Base-by-base conservation (phyloP, 148 eudicot genomes). In the Rhododendron molle region DNA sequence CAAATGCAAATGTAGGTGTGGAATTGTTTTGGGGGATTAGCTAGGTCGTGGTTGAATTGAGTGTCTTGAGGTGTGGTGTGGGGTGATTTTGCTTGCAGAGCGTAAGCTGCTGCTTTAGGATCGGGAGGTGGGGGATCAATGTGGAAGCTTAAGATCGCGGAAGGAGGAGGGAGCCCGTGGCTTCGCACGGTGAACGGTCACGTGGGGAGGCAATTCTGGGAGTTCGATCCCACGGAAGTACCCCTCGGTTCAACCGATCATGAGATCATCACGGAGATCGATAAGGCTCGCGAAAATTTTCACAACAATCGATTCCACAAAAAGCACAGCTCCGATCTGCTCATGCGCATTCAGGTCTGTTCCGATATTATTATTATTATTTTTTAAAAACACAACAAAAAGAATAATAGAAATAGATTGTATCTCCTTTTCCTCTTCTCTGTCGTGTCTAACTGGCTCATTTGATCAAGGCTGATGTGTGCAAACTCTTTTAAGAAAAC, bases 71-170 rank as follows among this genome's bases (percentile, higher is more conserved):
- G 62, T 54, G 60, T 18, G 21, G 18, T 14, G 58, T 14, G 58
- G 18, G 58, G 20, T 20, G 3, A 52, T 52, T 54, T 54, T 16
- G 23, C 67, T 60, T 60, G 11, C n/a, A 60, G 26, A 8, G 69
- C 2, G n/a, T n/a, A 56, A 56, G 69, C 28, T 7, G 73, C 32
- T 67, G 73, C 32, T 67, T 28, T 67, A 67, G 11, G 72, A 67
- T 67, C 26, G 60, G 62, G 8, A 18, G n/a, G n/a, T 18, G 23
- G 65, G 65, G 65, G 65, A 58, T 58, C 30, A 86, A 96, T 96
- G 99, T 96, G 99, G 99, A 96, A 94, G 94, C 88, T 96, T 86
- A 96, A 94, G 91, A 86, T 94, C 74, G 97, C 97, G 2, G 96
- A 94, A 86, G 97, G 96, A 78, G 91, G 96, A 81, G 91, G 86